These are phyloP conservation scores for Tricladium varicosporioides DNA, from an alignment of 2,329 filamentous ascomycete genomes.

Conservation along the genomic window DNA sequence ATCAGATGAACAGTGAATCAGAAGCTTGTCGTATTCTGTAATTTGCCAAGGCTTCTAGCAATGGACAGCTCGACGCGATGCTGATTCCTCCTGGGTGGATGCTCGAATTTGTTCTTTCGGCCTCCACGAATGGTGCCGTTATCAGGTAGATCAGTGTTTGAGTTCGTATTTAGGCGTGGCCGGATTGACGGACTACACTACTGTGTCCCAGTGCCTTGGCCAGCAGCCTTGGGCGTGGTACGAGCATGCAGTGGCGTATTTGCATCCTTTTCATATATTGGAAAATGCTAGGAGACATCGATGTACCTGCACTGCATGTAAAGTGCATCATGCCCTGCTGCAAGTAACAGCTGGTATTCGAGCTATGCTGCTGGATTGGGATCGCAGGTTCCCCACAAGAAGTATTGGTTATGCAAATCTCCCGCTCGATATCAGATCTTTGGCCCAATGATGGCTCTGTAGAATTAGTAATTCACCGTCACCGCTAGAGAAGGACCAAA, in stretches of 20 bases:
- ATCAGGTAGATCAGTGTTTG: too few relatives aligned
- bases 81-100: background rate
- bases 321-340: background rate
- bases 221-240: background rate
- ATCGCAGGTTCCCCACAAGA: background rate
- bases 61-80: background rate
- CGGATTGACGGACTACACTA: background rate
- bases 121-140: background rate
- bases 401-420: background rate
- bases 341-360: background rate
- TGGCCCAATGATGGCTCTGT: background rate
- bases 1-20: background rate
- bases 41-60: too few relatives aligned
- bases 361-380: background rate
- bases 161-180: too few relatives aligned
- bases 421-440: background rate
- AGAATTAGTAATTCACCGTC: background rate
- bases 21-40: background rate
- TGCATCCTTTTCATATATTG: background rate
- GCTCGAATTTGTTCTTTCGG: background rate
- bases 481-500: background rate
- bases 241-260: background rate
- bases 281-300: background rate
- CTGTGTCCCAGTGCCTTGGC: background rate
- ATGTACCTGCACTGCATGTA: background rate